Percentiles rank a stretch among this genome's conserved stretches.
Conservation (phyloP, 495 filamentous ascomycete genomes). For the Lasiosphaeria miniovina region DNA sequence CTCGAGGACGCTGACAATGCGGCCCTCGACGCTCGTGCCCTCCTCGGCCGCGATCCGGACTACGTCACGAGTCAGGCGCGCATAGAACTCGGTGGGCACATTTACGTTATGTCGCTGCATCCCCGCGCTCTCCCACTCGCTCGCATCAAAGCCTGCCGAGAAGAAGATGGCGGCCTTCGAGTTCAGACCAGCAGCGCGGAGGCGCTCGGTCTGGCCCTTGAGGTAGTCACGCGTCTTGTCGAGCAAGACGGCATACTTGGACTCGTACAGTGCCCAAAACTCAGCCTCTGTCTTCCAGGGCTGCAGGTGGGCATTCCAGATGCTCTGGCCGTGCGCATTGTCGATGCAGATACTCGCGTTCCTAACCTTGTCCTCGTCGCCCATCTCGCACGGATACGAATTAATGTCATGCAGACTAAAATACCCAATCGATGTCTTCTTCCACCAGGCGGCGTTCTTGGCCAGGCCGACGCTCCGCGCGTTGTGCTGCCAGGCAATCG, state of each 20-base stretch:
- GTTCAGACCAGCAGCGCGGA: conserved; percentile 46
- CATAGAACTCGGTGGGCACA: conserved; percentile 96
- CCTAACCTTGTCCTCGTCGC: conserved; percentile 83
- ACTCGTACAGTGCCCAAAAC: conserved; percentile 85
- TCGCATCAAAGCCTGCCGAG: conserved; percentile 94
- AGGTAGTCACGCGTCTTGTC: conserved; percentile 78
- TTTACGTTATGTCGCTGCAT: conserved; percentile 96
- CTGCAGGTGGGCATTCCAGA: conserved; percentile 96
- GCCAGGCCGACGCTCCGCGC: conserved; percentile 51
- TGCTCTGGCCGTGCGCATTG: conserved; percentile 82
- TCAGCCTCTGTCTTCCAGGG: conserved; percentile 76
- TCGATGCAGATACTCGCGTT: conserved; percentile 91
- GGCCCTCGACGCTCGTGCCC: conserved; percentile 69
- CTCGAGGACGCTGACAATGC: conserved; percentile 89
- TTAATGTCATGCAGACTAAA: conserved; percentile 98
- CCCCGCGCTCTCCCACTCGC: conserved; percentile 82
- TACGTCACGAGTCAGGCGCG: conserved; percentile 80
- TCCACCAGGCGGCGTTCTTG: conserved; percentile 66
- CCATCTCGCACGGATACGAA: conserved; percentile 89
- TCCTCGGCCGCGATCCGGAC: conserved; percentile 79
- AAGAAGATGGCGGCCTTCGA: conserved; percentile 88
- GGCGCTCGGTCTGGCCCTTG: conserved; percentile 60
- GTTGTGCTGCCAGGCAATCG: conserved; percentile 87
- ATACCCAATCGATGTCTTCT: conserved; percentile 86
- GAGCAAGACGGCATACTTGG: conserved; percentile 69